Evolutionary conservation across 2,329 filamentous ascomycete genomes (phyloP).

Genomic region (Cladosporium sp.): DNA sequence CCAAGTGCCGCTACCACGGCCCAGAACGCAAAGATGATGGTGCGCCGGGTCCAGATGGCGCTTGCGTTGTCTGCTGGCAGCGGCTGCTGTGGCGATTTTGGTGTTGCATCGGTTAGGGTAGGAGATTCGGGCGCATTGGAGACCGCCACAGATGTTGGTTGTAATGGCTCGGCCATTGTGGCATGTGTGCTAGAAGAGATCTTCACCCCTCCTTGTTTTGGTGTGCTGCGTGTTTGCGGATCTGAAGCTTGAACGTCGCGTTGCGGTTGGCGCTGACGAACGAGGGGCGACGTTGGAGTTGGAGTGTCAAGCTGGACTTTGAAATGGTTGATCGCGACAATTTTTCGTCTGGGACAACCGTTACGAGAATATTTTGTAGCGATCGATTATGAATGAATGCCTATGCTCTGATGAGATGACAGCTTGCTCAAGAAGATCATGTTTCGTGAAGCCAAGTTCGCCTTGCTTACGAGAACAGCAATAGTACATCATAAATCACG

Average conservation of each 20-base stretch:
- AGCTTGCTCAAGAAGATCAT: no score
- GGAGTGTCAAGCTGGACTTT: no score
- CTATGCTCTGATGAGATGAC: no score
- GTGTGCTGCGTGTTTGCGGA: no score
- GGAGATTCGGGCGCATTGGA: no score
- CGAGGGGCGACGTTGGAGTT: background rate
- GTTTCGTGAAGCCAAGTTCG: no score
- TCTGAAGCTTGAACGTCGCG: background rate
- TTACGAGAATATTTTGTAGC: no score
- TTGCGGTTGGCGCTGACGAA: background rate
- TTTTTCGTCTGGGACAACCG: background rate
- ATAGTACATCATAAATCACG: no score
- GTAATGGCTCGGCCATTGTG: slow-evolving; percentile 6
- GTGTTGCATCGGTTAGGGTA: background rate
- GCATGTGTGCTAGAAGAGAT: background rate
- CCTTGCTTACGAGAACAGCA: no score
- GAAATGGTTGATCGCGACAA: background rate
- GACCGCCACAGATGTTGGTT: no score
- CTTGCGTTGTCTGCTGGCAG: slow-evolving; percentile 69
- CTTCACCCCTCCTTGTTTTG: no score
- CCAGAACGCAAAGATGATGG: slow-evolving; percentile 88
- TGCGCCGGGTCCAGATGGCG: slow-evolving; percentile 64
- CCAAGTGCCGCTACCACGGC: slow-evolving; percentile 76
- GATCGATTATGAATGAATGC: no score
- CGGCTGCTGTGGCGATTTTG: background rate